Evolutionary conservation across 805 yeast species (phyloP), one percentile per base, ranked within the genome.

Genomic region (Saccharomycopsis microspora): DNA sequence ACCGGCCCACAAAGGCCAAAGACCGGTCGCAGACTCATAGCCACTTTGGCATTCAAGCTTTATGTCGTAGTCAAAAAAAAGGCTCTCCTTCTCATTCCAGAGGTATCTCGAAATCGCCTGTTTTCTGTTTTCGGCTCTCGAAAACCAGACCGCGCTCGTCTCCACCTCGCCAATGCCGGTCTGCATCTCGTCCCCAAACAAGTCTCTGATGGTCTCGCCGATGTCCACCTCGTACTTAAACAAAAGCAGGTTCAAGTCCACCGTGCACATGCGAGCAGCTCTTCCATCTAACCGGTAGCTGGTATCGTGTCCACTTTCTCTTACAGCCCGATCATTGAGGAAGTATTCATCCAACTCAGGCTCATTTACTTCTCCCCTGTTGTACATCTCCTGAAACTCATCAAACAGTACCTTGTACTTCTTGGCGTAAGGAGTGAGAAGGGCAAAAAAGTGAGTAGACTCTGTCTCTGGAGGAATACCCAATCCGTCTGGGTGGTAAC

Each of bases 381-480:
- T 87, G 66, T 90, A 93, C 58, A 71, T 69, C 41, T 71, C 64
- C 53, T 82, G 76, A 60, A 87, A 86, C 42, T 80, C 82, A 41
- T 76, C 81, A 44, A 81, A 61, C 0, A 77, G 47, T 5, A 79
- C 58, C 3, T 71, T 63, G 59, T 85, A 67, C 60, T 85, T 86
- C 43, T 73, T 64, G 37, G 83, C 79, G 58, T 75, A 86, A 3
- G 90, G 88, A 44, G 64, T 58, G 55, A 90, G 67, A 8, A 88
- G 73, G 3, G 82, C 71, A 55, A 77, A 75, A 59, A 90, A 90
- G 67, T 93, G 98, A 1, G 86, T 78, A 0, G 88, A 70, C 62
- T 90, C 98, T 0, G 97, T 89, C 62, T 90, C 98, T 4, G 97
- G 97, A 4, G 98, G 97, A 39, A 90, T 78, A n/a, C 97, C 97